A percentile compares a stretch with the other conserved stretches of the same genome.
Evolutionary conservation across 176 grass and related monocot species (phyloP).

Genomic region (Areca catechu): DNA sequence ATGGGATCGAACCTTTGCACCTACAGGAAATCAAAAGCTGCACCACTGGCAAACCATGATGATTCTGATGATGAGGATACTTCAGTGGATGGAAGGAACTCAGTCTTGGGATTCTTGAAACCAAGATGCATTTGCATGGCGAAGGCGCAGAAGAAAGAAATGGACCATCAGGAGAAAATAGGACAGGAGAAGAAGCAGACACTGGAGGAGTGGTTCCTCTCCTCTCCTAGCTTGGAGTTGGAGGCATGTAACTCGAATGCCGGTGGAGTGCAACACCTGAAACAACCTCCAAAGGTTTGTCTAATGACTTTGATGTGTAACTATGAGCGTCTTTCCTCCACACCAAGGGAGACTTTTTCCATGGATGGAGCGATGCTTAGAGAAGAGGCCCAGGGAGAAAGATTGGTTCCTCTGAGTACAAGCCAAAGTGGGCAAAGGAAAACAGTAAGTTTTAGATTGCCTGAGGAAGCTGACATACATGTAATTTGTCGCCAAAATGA

Average conservation of each 20-base stretch:
- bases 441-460: neutral
- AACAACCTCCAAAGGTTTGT: constrained; percentile 8
- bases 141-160: neutral
- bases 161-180: neutral
- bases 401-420: neutral
- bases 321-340: neutral
- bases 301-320: neutral
- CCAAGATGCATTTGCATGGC: neutral
- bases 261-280: too few species aligned
- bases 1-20: constrained; percentile 1
- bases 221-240: constrained; percentile 3
- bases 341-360: neutral
- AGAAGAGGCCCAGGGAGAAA: too few species aligned
- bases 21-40: neutral
- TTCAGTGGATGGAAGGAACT: too few species aligned
- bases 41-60: neutral
- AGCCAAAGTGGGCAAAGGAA: neutral
- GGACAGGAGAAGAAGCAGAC: neutral
- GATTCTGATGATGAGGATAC: neutral
- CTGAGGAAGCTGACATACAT: constrained; percentile 5
- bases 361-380: neutral
- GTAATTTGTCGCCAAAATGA: constrained; percentile 3
- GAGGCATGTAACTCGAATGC: neutral
- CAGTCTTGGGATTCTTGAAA: neutral
- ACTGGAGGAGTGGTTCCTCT: constrained; percentile 2